Evolutionary conservation across 345 rosid genomes (phyloP), one percentile per base, ranked within the genome.

Genomic region (Eucalyptus dawsonii): DNA sequence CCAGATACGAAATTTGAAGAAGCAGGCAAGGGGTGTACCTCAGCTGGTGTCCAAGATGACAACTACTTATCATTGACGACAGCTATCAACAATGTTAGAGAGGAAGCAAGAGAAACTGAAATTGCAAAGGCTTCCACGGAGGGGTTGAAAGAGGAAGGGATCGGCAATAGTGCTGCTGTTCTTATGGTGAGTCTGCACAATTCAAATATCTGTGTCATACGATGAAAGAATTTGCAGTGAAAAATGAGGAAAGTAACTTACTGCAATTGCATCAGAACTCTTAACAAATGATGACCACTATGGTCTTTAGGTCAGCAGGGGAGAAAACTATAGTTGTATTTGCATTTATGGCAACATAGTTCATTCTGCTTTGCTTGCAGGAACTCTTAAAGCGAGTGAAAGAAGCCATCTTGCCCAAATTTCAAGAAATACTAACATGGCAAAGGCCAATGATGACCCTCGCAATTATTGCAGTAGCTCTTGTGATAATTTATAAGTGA

Each of bases 121-220:
- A 90, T 92, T 17, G 99, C 99, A 58, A 95, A 93, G 92, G 97
- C 97, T 69, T 93, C 97, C 3, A 90, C 94, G 6, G 91, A 94
- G 50, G 94, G 87, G 37, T 90, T 95, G 87, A 95, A 94, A 92
- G 99, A 95, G 89, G 98, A 96, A 90, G 99, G 99, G 62, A 91
- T 97, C 69, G 90, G 94, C 76, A 95, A 94, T 91, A 95, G 94
- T 87, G 95, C 91, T 37, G 76, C 90, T 10, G 90, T 97, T 92
- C 95, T 98, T 83, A 89, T 93, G 95, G 99, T 96, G 51, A 89
- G 87, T 54, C 85, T 76, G 85, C 16, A 21, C 29, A 6, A 76
- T 76, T 76, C 14, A 76, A 76, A 76, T 37, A 40, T 76, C 47
- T 21, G 47, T 34, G 81, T 7, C 47, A 12, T 76, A 21, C 1